Evolutionary conservation across 768 basidiomycete species (phyloP).

Genomic region (Suillus discolor): DNA sequence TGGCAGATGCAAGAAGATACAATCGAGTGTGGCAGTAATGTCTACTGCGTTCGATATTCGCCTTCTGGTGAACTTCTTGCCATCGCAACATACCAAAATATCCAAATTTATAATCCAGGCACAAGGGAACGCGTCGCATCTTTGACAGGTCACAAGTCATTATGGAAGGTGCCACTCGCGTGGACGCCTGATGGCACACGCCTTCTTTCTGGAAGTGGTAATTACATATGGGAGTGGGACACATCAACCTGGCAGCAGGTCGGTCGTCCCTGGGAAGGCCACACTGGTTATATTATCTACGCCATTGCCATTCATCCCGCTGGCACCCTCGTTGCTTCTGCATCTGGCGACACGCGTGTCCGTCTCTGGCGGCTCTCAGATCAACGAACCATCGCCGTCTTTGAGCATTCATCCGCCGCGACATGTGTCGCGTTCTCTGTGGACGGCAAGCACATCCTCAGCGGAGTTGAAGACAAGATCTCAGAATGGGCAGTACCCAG

Average conservation of each 20-base stretch:
- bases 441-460: neutral
- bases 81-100: too few species aligned
- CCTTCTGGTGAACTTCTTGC: too few species aligned
- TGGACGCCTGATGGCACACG: neutral
- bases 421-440: neutral
- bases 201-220: neutral
- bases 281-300: rapidly evolving
- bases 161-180: too few species aligned
- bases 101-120: neutral
- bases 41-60: too few species aligned
- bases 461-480: neutral
- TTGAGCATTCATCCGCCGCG: neutral
- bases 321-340: neutral
- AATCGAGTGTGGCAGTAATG: too few species aligned
- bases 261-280: neutral
- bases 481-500: neutral
- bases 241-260: neutral
- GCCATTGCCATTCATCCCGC: neutral
- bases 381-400: neutral
- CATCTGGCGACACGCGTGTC: neutral
- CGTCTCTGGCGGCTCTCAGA: neutral
- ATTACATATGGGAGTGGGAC: neutral
- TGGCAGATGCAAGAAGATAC: too few species aligned
- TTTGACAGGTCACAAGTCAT: rapidly evolving
- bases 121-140: neutral